Base-by-base conservation (phyloP, 208 protist genomes). In the Trypanosoma conorhini region DNA sequence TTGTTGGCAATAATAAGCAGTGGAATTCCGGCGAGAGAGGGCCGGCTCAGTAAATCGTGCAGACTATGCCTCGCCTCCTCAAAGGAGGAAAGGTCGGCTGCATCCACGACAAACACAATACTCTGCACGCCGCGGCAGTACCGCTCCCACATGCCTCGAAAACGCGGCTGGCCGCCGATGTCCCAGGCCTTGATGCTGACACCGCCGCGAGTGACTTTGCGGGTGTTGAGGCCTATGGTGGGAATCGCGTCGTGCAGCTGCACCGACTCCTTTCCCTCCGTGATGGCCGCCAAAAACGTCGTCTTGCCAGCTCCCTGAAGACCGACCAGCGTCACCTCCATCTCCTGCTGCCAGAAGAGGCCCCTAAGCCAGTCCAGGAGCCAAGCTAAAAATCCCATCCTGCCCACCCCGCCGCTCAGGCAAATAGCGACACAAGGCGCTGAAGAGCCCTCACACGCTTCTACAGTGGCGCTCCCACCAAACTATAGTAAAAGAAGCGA, bases 131-230 rank as follows among this genome's bases (percentile, higher is more conserved):
- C 91, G 21, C 94, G 72, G 75, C 94, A 97, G 72, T 98, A 98
- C 38, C 94, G 74, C 62, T 97, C 92, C 93, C 95, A 98, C 92
- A 97, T 97, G 33, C 65, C 62, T 24, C 95, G 72, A 63, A 98
- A 98, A 22, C 91, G 79, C 15, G 90, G 87, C 73, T 98, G 93
- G 42, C 95, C 95, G 19, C 95, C 95, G 54, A 98, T 93, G 69
- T 98, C 95, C 95, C 95, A 98, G 8, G 97, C 74, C 68, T 98
- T 98, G 40, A 98, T 98, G 5, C 84, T 89, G 38, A 98, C 94
- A 68, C 85, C 91, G 54, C 95, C 81, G 58, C 96, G 94, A 15
- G 87, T 85, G 5, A 97, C 86, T 68, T 98, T 98, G 40, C 87
- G 76, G 81, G 95, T 98, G 75, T 98, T 98, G 72, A 98, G 96